phyloP scores from a whole-genome alignment of 1,284 basidiomycete genomes.

The Caloboletus inedulis region DNA sequence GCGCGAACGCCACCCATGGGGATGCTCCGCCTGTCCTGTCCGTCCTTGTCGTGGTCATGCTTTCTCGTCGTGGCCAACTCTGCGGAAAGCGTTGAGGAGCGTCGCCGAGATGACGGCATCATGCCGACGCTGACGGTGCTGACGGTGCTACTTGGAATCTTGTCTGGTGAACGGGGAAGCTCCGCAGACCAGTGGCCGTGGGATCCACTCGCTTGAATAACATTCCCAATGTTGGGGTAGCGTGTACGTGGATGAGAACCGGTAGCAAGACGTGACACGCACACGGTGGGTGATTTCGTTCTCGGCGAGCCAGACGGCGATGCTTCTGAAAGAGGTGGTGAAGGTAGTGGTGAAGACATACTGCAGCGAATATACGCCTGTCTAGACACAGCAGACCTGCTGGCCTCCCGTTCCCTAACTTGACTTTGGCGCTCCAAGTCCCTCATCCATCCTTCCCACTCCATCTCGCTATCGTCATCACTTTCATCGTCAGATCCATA shows the following conservation, averaged over 20 bases:
- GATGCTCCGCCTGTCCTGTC: not conserved
- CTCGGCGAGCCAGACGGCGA: conserved; percentile 34
- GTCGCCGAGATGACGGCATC: conserved; percentile 13
- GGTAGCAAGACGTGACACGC: conserved; percentile 15
- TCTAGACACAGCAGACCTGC: not conserved
- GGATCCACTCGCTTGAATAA: conserved; percentile 13
- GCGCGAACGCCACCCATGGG: not conserved
- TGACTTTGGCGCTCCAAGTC: conserved; percentile 46
- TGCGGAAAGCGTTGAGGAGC: conserved; percentile 28
- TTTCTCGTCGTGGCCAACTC: not conserved
- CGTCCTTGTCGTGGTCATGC: conserved; percentile 11
- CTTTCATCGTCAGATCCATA: conserved; percentile 33
- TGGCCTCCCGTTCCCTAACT: conserved; percentile 11
- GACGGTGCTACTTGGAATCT: conserved; percentile 12
- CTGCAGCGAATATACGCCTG: not conserved
- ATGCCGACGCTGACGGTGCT: conserved; percentile 29
- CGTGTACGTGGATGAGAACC: conserved; percentile 17
- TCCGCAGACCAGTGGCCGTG: conserved; percentile 8
- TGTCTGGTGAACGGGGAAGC: conserved; percentile 2
- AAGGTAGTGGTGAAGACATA: conserved; percentile 17
- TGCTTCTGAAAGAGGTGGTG: conserved; percentile 27
- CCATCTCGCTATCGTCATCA: conserved; percentile 50
- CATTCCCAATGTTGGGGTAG: conserved; percentile 23
- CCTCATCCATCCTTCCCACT: conserved; percentile 58
- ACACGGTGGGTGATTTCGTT: conserved; percentile 22